phyloP scores from a whole-genome alignment of 176 grass and related monocot genomes.

The Luzula sylvatica region DNA sequence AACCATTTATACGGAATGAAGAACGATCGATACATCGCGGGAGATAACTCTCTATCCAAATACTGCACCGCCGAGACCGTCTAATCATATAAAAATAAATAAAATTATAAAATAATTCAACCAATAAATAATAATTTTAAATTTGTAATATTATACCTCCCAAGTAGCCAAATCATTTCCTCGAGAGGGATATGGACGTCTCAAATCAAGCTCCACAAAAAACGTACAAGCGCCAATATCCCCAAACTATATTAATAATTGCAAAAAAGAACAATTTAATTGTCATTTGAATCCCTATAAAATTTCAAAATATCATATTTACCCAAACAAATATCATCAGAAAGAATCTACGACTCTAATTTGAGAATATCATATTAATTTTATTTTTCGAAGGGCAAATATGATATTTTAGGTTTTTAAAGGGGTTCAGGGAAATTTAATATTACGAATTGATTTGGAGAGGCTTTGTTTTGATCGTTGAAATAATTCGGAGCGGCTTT shows the following conservation, averaged over 20 bases:
- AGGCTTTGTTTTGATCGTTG: slow-evolving; percentile 79
- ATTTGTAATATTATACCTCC: slow-evolving; percentile 55
- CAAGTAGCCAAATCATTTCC: slow-evolving; percentile 67
- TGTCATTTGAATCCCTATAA: no score
- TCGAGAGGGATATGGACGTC: slow-evolving; percentile 61
- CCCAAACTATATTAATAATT: slow-evolving; percentile 33
- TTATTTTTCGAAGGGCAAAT: no score
- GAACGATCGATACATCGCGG: slow-evolving; percentile 73
- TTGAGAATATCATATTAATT: no score
- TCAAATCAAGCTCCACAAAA: slow-evolving; percentile 81
- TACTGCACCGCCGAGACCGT: slow-evolving; percentile 56
- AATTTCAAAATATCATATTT: not conserved
- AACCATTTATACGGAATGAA: slow-evolving; percentile 86
- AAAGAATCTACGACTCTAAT: no score
- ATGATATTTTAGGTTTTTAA: not conserved
- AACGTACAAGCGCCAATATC: slow-evolving; percentile 63
- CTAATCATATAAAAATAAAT: no score
- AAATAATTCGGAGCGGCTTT: slow-evolving; percentile 78
- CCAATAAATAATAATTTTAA: no score
- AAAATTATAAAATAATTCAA: no score
- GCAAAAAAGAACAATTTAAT: not conserved
- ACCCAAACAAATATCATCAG: not conserved
- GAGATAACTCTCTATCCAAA: slow-evolving; percentile 85
- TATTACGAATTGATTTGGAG: slow-evolving; percentile 82
- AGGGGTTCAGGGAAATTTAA: slow-evolving; percentile 3